A percentile compares a stretch with the other conserved stretches of the same genome.
These are phyloP conservation scores for Lactuca saligna DNA, from an alignment of 129 eudicot genomes.

Conservation along the genomic window DNA sequence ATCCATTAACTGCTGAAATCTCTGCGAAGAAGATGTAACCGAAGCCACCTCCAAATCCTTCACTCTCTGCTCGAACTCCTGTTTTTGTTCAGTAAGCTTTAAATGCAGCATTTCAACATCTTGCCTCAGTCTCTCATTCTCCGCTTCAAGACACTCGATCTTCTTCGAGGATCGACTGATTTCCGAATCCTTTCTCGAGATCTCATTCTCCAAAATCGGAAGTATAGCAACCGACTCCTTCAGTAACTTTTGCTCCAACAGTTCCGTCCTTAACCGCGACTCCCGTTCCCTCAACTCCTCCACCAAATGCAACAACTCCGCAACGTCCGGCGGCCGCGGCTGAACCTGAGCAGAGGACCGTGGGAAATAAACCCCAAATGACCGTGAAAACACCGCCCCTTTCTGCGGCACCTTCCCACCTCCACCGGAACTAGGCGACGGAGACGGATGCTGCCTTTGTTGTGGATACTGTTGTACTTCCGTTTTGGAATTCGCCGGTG, in stretches of 20 bases:
- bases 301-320: constrained; percentile 74
- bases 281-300: constrained; percentile 74
- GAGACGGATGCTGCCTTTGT: constrained; percentile 14
- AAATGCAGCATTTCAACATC: constrained; percentile 63
- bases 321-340: constrained; percentile 88
- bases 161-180: constrained; percentile 26
- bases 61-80: constrained; percentile 41
- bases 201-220: constrained; percentile 67
- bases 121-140: constrained; percentile 56
- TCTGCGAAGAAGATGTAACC: constrained; percentile 25
- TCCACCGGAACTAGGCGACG: constrained; percentile 32
- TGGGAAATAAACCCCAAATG: constrained; percentile 85
- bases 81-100: constrained; percentile 47
- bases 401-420: constrained; percentile 46
- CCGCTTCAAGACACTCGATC: constrained; percentile 60
- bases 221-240: constrained; percentile 70
- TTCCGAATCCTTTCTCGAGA: constrained; percentile 45
- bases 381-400: constrained; percentile 56
- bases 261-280: constrained; percentile 62
- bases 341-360: constrained; percentile 94
- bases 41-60: constrained; percentile 31
- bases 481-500: constrained; percentile 39
- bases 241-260: constrained; percentile 70
- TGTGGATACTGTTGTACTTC: constrained; percentile 18
- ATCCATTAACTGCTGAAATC: constrained; percentile 50